Conservation (phyloP, 192 early-diverging fungal genomes). For the Tieghemiomyces parasiticus region DNA sequence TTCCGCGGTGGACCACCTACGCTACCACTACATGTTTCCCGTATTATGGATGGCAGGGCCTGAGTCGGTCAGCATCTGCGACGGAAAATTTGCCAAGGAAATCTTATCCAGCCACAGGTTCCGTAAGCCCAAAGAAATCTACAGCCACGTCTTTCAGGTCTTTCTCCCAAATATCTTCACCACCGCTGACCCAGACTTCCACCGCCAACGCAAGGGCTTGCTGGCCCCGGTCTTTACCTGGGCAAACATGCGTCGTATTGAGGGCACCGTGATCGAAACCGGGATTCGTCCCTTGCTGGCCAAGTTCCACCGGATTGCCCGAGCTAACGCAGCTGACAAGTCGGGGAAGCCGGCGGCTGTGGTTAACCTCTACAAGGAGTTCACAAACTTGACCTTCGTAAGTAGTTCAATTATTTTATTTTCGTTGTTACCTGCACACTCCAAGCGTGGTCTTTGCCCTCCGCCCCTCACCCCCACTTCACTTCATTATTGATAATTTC, state of each 20-base stretch:
- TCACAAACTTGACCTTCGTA: neutral
- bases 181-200: constrained; percentile 18
- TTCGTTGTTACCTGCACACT: too few species aligned
- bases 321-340: too few species aligned
- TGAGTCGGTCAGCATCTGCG: constrained; percentile 16
- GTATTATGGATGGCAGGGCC: too few species aligned
- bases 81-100: constrained; percentile 13
- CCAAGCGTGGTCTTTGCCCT: too few species aligned
- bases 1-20: too few species aligned
- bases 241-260: constrained; percentile 14
- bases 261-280: constrained; percentile 17
- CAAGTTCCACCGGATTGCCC: neutral
- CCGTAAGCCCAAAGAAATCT: constrained; percentile 16
- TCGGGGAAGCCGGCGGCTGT: neutral
- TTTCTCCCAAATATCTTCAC: constrained; percentile 16
- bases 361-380: neutral
- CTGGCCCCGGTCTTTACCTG: constrained; percentile 20
- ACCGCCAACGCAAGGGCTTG: constrained; percentile 18
- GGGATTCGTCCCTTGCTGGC: neutral
- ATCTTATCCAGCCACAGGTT: constrained; percentile 16
- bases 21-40: too few species aligned
- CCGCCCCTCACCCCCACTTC: too few species aligned
- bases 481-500: too few species aligned
- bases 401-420: too few species aligned
- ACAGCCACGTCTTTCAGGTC: constrained; percentile 14